Percentiles rank a stretch among this genome's conserved stretches.
phyloP scores from a whole-genome alignment of 2,329 filamentous ascomycete genomes.

The Colletotrichum ledebouriae region DNA sequence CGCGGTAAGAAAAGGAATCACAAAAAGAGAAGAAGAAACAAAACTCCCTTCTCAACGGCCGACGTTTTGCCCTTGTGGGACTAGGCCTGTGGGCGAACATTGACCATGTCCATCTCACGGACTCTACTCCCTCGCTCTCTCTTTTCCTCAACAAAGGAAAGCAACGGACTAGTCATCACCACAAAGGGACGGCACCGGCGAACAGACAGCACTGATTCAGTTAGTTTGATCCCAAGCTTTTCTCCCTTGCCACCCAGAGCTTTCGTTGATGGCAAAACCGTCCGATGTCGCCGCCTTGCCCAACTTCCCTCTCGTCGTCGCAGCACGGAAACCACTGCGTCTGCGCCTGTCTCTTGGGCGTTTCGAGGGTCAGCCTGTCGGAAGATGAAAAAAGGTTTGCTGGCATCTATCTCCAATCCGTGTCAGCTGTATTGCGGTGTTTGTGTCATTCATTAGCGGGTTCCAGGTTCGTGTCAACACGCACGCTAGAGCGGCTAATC shows the following conservation, averaged over 20 bases:
- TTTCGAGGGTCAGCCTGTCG: constrained; percentile 19
- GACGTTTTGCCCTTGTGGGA: constrained; percentile 19
- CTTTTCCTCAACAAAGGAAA: not conserved
- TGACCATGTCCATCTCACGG: constrained; percentile 1
- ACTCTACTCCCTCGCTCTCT: too few relatives aligned
- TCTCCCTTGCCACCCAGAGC: not conserved
- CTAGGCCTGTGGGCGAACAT: constrained; percentile 10
- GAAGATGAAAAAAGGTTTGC: constrained; percentile 19
- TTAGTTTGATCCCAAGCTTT: constrained; percentile 1
- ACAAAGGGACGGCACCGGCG: not conserved
- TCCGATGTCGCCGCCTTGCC: constrained; percentile 25
- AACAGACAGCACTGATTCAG: constrained; percentile 15
- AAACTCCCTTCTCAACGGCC: constrained; percentile 1
- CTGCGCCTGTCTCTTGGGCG: not conserved
- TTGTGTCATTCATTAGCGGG: constrained; percentile 32
- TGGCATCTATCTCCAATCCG: constrained; percentile 13
- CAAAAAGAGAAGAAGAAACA: not conserved
- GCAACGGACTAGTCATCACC: not conserved
- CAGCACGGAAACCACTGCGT: not conserved
- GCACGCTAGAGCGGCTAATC: constrained; percentile 33
- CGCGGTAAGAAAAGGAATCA: constrained; percentile 2
- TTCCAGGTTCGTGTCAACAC: constrained; percentile 32
- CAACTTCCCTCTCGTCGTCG: not conserved
- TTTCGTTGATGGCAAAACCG: not conserved
- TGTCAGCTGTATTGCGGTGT: constrained; percentile 12